These are phyloP conservation scores for Crepidotus variabilis DNA, from an alignment of 768 basidiomycete species.

Conservation along the genomic window DNA sequence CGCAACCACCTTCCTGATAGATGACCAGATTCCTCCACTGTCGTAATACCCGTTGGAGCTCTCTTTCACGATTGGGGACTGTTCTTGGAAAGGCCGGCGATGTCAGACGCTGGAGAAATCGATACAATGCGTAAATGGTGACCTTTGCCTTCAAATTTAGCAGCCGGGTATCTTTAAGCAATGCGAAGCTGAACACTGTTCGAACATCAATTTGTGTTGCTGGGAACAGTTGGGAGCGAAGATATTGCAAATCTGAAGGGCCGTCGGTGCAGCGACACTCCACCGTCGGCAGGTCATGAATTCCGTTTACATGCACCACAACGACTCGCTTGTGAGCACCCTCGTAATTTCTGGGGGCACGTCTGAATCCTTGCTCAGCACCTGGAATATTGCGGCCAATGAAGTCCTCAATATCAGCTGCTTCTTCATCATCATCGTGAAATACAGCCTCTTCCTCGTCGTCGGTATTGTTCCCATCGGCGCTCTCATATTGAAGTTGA, in stretches of 20 bases:
- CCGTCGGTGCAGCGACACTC: constrained; percentile 8
- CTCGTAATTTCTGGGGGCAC: not conserved
- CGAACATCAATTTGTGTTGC: constrained; percentile 6
- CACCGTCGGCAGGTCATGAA: constrained; percentile 11
- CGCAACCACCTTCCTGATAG: constrained; percentile 14
- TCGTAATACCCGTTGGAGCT: constrained; percentile 8
- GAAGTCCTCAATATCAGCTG: no score
- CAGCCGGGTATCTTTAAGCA: constrained; percentile 7
- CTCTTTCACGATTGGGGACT: constrained; percentile 6
- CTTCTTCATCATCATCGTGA: no score
- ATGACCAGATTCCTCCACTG: constrained; percentile 15
- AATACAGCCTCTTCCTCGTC: not conserved
- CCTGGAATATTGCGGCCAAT: no score
- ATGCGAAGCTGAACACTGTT: constrained; percentile 9
- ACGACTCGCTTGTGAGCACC: not conserved
- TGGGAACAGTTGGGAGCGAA: constrained; percentile 4
- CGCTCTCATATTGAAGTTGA: not conserved
- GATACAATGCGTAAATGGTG: constrained; percentile 13
- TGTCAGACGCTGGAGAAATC: constrained; percentile 7
- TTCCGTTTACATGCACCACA: constrained; percentile 14
- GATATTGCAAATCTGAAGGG: not conserved
- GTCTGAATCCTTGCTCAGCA: not conserved
- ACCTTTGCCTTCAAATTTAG: constrained; percentile 15
- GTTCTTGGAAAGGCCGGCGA: not conserved
- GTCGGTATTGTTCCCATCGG: not conserved